A percentile compares a stretch with the other conserved stretches of the same genome.
Evolutionary conservation across 2,329 filamentous ascomycete genomes (phyloP).

Genomic region (Zymoseptoria passerinii): DNA sequence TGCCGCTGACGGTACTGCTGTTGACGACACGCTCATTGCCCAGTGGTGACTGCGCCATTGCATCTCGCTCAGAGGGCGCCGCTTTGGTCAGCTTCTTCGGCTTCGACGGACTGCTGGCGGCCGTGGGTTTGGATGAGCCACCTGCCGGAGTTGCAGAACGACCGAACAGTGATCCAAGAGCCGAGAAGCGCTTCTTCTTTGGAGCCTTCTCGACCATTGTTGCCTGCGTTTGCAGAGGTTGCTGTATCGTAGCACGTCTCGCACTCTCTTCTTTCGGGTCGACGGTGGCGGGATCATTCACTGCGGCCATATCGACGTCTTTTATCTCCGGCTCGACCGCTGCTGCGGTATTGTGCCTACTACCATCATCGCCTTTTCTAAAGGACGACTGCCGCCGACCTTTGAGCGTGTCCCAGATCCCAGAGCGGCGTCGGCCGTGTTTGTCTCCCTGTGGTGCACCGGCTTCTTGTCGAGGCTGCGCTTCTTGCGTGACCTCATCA

Average conservation of each 20-base stretch:
- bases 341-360: not conserved
- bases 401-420: slow-evolving; percentile 19
- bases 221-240: slow-evolving; percentile 24
- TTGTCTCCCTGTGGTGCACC: slow-evolving; percentile 1
- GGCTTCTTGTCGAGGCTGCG: not conserved
- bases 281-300: not conserved
- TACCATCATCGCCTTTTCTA: slow-evolving; percentile 2
- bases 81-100: slow-evolving; percentile 29
- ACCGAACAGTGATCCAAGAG: slow-evolving; percentile 37
- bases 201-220: slow-evolving; percentile 17
- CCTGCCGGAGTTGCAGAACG: slow-evolving; percentile 26
- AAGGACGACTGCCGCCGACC: slow-evolving; percentile 10
- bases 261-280: not conserved
- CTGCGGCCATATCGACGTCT: not conserved
- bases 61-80: slow-evolving; percentile 7
- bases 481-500: not conserved
- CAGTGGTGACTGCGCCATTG: not conserved
- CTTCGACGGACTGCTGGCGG: slow-evolving; percentile 23
- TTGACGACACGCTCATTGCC: not conserved
- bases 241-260: slow-evolving; percentile 20
- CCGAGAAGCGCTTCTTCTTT: slow-evolving; percentile 37
- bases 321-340: not conserved
- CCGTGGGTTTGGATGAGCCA: slow-evolving; percentile 1
- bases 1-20: slow-evolving; percentile 5
- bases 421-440: slow-evolving; percentile 11